Percentiles rank a stretch among this genome's conserved stretches.
These are phyloP conservation scores for Plectosphaerella cucumerina DNA, from an alignment of 2,329 filamentous ascomycete genomes.

Conservation along the genomic window DNA sequence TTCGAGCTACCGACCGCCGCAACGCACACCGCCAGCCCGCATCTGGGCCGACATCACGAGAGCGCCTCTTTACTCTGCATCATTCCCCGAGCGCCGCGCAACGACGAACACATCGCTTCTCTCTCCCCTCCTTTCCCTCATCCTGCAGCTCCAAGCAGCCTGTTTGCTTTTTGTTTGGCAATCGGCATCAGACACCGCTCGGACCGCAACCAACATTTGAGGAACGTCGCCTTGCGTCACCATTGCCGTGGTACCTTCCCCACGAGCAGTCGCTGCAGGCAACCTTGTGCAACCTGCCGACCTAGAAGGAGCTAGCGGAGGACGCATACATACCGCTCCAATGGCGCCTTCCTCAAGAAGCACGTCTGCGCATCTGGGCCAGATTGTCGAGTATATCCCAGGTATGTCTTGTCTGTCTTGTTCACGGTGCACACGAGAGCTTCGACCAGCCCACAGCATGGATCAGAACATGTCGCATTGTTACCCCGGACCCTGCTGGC, in stretches of 20 bases:
- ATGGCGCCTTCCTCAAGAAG: slow-evolving; percentile 49
- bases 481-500: slow-evolving; percentile 16
- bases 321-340: slow-evolving; percentile 13
- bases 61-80: too few relatives aligned
- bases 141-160: too few relatives aligned
- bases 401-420: slow-evolving; percentile 50
- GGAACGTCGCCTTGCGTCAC: background rate
- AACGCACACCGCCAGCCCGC: too few relatives aligned
- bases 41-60: too few relatives aligned
- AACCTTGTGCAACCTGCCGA: background rate
- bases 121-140: too few relatives aligned
- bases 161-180: too few relatives aligned
- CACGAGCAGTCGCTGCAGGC: background rate
- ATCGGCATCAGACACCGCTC: too few relatives aligned
- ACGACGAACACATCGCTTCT: too few relatives aligned
- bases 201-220: too few relatives aligned
- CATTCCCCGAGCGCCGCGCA: too few relatives aligned
- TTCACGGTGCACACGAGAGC: background rate
- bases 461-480: slow-evolving; percentile 23
- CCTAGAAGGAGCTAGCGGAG: background rate
- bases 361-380: slow-evolving; percentile 61
- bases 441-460: background rate
- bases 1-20: too few relatives aligned
- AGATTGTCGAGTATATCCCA: slow-evolving; percentile 95
- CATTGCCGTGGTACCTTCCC: background rate